Base-by-base conservation (phyloP, 345 rosid genomes). In the Isatis tinctoria region DNA sequence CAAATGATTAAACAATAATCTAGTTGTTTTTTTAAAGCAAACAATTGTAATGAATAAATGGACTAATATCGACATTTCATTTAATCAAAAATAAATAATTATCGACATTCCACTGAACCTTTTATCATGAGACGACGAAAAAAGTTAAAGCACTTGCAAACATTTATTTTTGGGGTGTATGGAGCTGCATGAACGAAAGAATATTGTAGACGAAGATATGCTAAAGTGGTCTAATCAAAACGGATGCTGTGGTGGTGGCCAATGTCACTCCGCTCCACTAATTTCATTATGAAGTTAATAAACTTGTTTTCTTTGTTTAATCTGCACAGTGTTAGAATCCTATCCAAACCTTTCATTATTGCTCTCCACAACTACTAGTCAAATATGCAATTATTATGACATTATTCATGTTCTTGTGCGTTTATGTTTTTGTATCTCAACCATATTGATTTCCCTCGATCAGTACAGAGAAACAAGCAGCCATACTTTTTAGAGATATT, bases 321-420 rank as follows among this genome's bases (percentile, higher is more conserved):
- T 60, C 22, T 60, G 30, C 53, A 45, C 14, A 41, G 26, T 35
- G 24, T 57, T 74, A 26, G 33, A n/a, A 75, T 75, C 63, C 33
- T 69, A 69, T 76, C 74, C 75, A 69, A 44, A 44, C 18, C 65
- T 53, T 53, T 57, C 65, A 76, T 76, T 76, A 62, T 76, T 76
- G 79, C 51, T 14, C 62, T 41, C 57, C 65, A 36, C 44, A 62
- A 44, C 70, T 32, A 75, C 58, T 62, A 75, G 61, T 75, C 74
- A 75, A 69, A 52, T 62, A 62, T 54, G 74, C 65, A 69, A 76
- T 76, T 63, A 76, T 62, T 69, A 26, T 52, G 65, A 39, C 73
- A 74, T 48, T 48, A 39, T 62, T 8, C 27, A 39, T 58, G 33
- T 64, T 22, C 2, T 54, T 30, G 48, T 47, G 4, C 24, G 17